Percentiles rank a stretch among this genome's conserved stretches.
Conservation (phyloP, 2,329 filamentous ascomycete species). For the Lasiodiplodia sp. region DNA sequence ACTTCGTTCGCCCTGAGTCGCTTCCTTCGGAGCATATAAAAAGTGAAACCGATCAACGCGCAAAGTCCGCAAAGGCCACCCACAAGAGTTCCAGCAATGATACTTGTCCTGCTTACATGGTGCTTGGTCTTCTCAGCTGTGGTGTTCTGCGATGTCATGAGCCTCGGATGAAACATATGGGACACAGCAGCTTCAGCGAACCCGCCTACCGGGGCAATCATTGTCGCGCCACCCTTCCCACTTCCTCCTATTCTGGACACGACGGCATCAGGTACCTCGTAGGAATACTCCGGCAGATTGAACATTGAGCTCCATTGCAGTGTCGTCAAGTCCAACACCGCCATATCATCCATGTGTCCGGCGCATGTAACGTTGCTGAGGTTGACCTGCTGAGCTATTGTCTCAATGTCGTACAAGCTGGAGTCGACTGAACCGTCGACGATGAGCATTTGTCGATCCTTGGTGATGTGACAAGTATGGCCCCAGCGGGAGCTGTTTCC, state of each 20-base stretch:
- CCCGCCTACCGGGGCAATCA: slow-evolving; percentile 12
- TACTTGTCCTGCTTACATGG: too few species aligned
- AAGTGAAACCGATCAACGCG: too few species aligned
- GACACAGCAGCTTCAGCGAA: slow-evolving; percentile 6
- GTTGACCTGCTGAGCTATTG: slow-evolving; percentile 1
- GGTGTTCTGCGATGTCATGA: too few species aligned
- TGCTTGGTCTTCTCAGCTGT: too few species aligned
- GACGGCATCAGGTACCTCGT: neutral
- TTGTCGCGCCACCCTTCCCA: slow-evolving; percentile 12
- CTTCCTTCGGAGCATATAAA: too few species aligned
- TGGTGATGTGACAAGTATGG: slow-evolving; percentile 52
- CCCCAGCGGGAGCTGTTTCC: slow-evolving; percentile 48
- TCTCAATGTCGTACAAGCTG: slow-evolving; percentile 24
- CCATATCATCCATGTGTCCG: slow-evolving; percentile 34
- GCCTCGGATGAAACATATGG: slow-evolving; percentile 2
- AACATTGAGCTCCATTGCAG: slow-evolving; percentile 32
- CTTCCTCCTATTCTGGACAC: slow-evolving; percentile 13
- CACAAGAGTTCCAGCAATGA: too few species aligned
- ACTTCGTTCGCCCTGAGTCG: too few species aligned
- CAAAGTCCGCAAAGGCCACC: too few species aligned
- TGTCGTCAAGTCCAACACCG: slow-evolving; percentile 33
- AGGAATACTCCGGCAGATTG: neutral
- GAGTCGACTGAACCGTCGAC: slow-evolving; percentile 44
- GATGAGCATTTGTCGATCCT: slow-evolving; percentile 51
- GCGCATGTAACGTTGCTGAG: slow-evolving; percentile 24